Evolutionary conservation across 2,329 filamentous ascomycete genomes (phyloP).

Genomic region (Akanthomyces lecanii): DNA sequence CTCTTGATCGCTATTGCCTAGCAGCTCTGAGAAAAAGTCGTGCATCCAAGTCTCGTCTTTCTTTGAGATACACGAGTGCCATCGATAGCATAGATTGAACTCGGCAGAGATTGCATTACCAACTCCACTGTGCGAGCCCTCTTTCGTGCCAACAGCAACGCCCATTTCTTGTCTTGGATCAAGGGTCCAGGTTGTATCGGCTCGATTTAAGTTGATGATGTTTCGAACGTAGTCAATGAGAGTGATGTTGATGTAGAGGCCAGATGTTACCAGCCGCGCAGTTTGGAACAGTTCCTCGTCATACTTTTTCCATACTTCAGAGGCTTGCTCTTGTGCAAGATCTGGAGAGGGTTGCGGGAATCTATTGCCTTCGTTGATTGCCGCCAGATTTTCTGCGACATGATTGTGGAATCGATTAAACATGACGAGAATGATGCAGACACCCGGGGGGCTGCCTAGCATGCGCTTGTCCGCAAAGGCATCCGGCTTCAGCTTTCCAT

Average conservation of each 20-base stretch:
- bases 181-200: constrained; percentile 73
- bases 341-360: constrained; percentile 62
- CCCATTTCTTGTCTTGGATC: constrained; percentile 70
- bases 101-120: constrained; percentile 83
- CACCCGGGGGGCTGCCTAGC: constrained; percentile 66
- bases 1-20: constrained; percentile 45
- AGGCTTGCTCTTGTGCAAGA: constrained; percentile 45
- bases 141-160: constrained; percentile 46
- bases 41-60: constrained; percentile 80
- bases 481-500: constrained; percentile 70
- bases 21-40: constrained; percentile 59
- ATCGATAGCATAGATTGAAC: constrained; percentile 85
- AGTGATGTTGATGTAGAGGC: constrained; percentile 75
- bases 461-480: constrained; percentile 67
- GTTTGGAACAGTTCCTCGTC: constrained; percentile 79
- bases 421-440: constrained; percentile 70
- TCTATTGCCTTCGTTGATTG: constrained; percentile 79
- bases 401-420: constrained; percentile 86
- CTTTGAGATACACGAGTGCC: constrained; percentile 74
- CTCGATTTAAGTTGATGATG: constrained; percentile 57
- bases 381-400: constrained; percentile 70
- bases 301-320: constrained; percentile 59
- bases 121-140: constrained; percentile 63
- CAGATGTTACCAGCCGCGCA: constrained; percentile 67
- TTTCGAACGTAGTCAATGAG: constrained; percentile 75